Percentiles rank a stretch among this genome's conserved stretches.
These are phyloP conservation scores for Jimgerdemannia flammicorona DNA, from an alignment of 192 early-diverging fungal species.

Conservation along the genomic window DNA sequence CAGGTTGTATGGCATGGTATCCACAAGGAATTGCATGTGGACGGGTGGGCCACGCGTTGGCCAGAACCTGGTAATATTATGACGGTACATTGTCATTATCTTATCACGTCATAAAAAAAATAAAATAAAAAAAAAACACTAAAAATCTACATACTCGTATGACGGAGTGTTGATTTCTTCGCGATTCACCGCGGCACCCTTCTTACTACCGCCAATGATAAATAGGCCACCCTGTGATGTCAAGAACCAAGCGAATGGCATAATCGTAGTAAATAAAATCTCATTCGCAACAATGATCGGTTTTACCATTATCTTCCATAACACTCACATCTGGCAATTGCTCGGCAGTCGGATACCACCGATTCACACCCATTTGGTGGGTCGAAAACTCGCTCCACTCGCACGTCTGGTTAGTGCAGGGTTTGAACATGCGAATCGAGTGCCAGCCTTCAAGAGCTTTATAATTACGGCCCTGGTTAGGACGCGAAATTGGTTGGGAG, in stretches of 20 bases:
- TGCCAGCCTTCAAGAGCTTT: constrained; percentile 32
- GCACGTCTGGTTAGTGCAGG: constrained; percentile 39
- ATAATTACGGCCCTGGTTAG: neutral
- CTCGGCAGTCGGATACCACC: constrained; percentile 50
- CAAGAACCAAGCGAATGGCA: too few species aligned
- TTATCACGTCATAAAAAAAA: too few species aligned
- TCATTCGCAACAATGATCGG: too few species aligned
- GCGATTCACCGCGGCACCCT: constrained; percentile 32
- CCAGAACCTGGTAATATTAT: constrained; percentile 14
- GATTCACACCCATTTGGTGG: constrained; percentile 31
- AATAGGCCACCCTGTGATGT: constrained; percentile 49
- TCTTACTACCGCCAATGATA: constrained; percentile 53
- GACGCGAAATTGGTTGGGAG: too few species aligned
- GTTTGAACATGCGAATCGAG: constrained; percentile 40
- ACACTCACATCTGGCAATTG: constrained; percentile 24
- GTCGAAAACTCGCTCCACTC: constrained; percentile 38
- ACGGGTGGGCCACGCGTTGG: constrained; percentile 24
- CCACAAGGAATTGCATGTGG: constrained; percentile 38
- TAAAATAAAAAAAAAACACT: too few species aligned
- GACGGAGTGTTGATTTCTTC: constrained; percentile 39
- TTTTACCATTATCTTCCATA: neutral
- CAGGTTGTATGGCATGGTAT: constrained; percentile 47
- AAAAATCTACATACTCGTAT: constrained; percentile 23
- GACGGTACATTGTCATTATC: too few species aligned
- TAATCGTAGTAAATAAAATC: too few species aligned